Base-by-base conservation (phyloP, 2,329 filamentous ascomycete species). In the Fusarium dimerum region DNA sequence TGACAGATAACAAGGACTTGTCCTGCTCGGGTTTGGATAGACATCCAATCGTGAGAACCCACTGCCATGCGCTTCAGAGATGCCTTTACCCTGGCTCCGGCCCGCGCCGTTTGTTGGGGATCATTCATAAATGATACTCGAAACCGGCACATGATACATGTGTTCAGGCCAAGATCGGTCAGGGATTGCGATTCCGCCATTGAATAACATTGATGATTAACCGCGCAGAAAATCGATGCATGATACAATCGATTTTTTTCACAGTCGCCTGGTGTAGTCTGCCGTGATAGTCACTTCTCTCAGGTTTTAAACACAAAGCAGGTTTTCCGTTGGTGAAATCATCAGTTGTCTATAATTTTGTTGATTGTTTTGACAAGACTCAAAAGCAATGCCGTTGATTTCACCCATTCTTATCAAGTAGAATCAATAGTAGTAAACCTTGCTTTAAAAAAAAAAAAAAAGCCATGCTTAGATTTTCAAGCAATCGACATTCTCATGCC, bases 401-500 rank as follows among this genome's bases (percentile, higher is more conserved):
- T 15, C 10, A 10, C 32, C 32, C 10, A 36, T 36, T 15, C 32
- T 12, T 47, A 32, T 17, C 18, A 10, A 12, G 9, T 40, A 10
- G 39, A 5, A 36, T 12, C 39, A 10, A 15, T 40, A 6, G 11
- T 12, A 44, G 41, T 38, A 15, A n/a, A 20, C 11, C 10, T 30
- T 26, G 32, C 30, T 18, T 32, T n/a, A n/a, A n/a, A n/a, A n/a
- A n/a, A n/a, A n/a, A n/a, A n/a, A n/a, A 44, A 44, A 39, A 15
- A n/a, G 26, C 11, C 10, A 30, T 26, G 32, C 30, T 18, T 32
- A 26, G 13, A 26, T 29, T 20, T 13, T 51, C 63, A 72, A 13
- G 70, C 68, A 54, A 70, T 69, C 17, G 66, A 68, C 69, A 73
- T 73, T 60, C 67, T 71, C 69, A 73, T 73, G 10, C 74, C 73